phyloP scores from a whole-genome alignment of 129 eudicot species.

The Arctium lappa region DNA sequence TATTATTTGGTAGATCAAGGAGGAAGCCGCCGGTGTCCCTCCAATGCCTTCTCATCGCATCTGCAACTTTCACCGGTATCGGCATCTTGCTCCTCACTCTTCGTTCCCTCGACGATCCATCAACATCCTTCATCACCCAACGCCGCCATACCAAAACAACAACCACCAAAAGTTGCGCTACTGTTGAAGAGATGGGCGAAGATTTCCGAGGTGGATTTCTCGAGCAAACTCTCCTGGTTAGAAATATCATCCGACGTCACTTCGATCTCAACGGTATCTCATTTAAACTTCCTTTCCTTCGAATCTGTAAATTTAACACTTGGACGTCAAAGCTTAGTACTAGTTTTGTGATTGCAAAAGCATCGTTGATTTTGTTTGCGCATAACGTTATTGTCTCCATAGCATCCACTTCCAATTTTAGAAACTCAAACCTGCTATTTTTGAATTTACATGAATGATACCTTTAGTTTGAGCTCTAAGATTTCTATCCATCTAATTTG shows the following conservation, averaged over 20 bases:
- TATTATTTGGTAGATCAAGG: conserved; percentile 36
- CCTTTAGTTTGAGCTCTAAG: no score
- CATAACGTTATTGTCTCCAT: not conserved
- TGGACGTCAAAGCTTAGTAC: not conserved
- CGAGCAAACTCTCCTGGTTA: conserved; percentile 46
- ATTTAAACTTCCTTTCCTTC: not conserved
- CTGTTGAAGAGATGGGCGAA: conserved; percentile 77
- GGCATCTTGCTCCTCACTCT: conserved; percentile 49
- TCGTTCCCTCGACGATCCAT: conserved; percentile 54
- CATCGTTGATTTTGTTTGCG: not conserved
- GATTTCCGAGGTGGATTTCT: conserved; percentile 46
- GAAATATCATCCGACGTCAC: conserved; percentile 49
- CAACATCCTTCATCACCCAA: conserved; percentile 17
- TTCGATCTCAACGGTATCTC: conserved; percentile 49
- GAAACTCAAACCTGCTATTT: not conserved
- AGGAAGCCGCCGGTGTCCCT: conserved; percentile 28
- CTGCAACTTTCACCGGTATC: conserved; percentile 39
- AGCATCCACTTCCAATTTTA: not conserved
- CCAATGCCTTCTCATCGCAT: conserved; percentile 34
- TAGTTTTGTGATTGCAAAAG: not conserved
- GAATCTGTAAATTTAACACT: not conserved
- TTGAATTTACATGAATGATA: not conserved
- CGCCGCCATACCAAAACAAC: not conserved
- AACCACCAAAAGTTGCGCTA: conserved; percentile 43
- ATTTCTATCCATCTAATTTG: not conserved